A percentile compares a stretch with the other conserved stretches of the same genome.
Conservation (phyloP, 257 asterid species). For the Orobanche coerulescens region DNA sequence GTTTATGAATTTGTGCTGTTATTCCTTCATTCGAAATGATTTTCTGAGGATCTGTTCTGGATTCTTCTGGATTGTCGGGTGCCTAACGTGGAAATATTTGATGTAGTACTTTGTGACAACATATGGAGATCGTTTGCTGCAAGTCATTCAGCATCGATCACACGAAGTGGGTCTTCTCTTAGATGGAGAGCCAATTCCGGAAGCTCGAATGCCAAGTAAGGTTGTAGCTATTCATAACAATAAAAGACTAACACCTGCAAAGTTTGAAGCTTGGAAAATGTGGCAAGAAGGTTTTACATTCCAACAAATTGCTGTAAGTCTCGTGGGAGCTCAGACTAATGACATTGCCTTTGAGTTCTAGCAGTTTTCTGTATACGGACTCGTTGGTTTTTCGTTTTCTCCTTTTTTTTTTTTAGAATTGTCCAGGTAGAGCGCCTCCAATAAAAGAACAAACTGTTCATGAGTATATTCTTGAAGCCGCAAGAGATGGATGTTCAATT, state of each 20-base stretch:
- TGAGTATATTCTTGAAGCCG: conserved; percentile 73
- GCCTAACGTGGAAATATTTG: conserved; percentile 27
- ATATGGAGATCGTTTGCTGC: conserved; percentile 62
- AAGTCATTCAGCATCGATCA: conserved; percentile 44
- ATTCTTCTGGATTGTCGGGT: neutral
- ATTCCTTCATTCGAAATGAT: neutral
- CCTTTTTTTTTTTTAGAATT: conserved; percentile 36
- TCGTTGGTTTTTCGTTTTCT: neutral
- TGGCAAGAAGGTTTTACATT: conserved; percentile 69
- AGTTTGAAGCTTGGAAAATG: conserved; percentile 91
- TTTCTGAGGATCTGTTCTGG: conserved; percentile 2
- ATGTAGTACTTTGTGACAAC: conserved; percentile 66
- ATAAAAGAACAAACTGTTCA: conserved; percentile 70
- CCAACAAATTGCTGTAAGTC: conserved; percentile 62
- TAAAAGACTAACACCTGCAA: conserved; percentile 51
- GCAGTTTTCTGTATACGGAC: conserved; percentile 1
- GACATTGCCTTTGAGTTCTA: neutral
- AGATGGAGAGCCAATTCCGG: conserved; percentile 50
- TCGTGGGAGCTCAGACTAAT: conserved; percentile 17
- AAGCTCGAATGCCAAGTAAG: conserved; percentile 34
- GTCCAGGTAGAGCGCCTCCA: conserved; percentile 76
- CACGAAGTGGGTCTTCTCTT: conserved; percentile 46
- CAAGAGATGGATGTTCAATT: conserved; percentile 55
- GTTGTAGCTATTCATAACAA: conserved; percentile 25
- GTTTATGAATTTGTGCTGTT: neutral